Evolutionary conservation across 805 yeast genomes (phyloP), one percentile per base, ranked within the genome.

Genomic region (Metschnikowia continentalis): DNA sequence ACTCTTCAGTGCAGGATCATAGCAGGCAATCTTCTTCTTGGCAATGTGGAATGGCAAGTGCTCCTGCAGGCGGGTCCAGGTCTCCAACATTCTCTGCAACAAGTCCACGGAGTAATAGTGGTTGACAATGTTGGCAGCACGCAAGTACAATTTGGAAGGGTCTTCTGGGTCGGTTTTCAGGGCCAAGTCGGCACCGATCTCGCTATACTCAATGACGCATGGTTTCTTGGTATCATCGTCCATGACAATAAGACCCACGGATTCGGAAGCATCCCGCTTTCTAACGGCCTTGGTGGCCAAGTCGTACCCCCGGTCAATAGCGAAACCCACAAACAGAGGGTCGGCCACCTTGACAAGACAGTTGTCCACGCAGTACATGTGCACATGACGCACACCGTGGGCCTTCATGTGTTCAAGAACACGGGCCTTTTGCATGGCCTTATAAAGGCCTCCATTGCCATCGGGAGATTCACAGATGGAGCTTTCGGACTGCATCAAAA

Each of bases 41-140:
- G 99, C 99, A 64, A 92, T 81, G 69, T 94, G 99, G 74, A 85
- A 92, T n/a, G 98, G 97, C 63, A 94, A 77, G 58, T 68, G 74
- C 56, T 77, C 72, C 62, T 81, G 82, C 32, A 86, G 79, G 3
- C 79, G 66, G 56, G 82, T 78, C 97, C 97, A 91, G 30, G 73
- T 63, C 4, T 86, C 84, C 53, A 90, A 75, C 69, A 75, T 74
- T 32, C 70, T 57, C 26, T 70, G 67, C 61, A 94, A 73, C 61
- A 90, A 80, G n/a, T 79, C 85, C 42, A 88, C 88, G 3, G 91
- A 84, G 69, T 92, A 94, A 70, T 91, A 94, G 70, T 94, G 99
- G 67, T 94, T 94, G 49, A 94, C 99, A 56, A 94, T 94, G 69
- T 94, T 94, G 23, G 97, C 99, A 3, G 98, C 97, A 59, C 98